These are phyloP conservation scores for Neoscytalidium dimidiatum DNA, from an alignment of 2,329 filamentous ascomycete genomes.

Conservation along the genomic window DNA sequence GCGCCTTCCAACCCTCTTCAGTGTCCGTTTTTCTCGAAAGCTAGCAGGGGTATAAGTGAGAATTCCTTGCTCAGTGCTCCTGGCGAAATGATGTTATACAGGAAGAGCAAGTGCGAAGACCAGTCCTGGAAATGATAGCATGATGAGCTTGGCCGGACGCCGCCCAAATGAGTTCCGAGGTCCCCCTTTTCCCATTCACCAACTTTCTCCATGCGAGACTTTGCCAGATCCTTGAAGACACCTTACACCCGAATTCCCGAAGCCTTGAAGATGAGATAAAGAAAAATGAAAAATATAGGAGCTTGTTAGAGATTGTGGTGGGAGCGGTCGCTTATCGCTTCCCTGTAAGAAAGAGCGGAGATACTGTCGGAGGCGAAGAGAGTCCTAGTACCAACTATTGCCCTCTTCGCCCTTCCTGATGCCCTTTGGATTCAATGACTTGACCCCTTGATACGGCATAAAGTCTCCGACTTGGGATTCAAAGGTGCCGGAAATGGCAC, in stretches of 20 bases:
- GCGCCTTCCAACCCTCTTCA: background rate
- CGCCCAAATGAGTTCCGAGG: too few species aligned
- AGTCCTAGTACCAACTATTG: conserved; percentile 57
- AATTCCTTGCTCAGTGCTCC: background rate
- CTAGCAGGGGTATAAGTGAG: background rate
- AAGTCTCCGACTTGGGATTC: conserved; percentile 58
- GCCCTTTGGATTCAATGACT: conserved; percentile 60
- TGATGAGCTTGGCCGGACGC: background rate
- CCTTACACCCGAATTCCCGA: too few species aligned
- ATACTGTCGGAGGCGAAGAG: background rate
- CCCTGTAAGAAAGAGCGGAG: background rate
- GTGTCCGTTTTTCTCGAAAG: background rate
- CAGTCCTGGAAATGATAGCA: background rate
- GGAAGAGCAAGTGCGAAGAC: background rate
- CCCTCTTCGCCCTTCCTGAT: conserved; percentile 57
- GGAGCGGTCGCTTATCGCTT: background rate
- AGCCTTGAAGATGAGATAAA: too few species aligned
- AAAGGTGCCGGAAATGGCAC: conserved; percentile 61
- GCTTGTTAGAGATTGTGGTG: too few species aligned
- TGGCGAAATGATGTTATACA: background rate
- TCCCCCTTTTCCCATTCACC: too few species aligned
- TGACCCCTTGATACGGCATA: conserved; percentile 59
- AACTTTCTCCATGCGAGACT: too few species aligned
- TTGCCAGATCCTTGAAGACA: too few species aligned
- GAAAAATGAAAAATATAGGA: too few species aligned